Percentiles rank a stretch among this genome's conserved stretches.
phyloP scores from a whole-genome alignment of 202 grass and related monocot genomes.

The Brachypodium distachyon region DNA sequence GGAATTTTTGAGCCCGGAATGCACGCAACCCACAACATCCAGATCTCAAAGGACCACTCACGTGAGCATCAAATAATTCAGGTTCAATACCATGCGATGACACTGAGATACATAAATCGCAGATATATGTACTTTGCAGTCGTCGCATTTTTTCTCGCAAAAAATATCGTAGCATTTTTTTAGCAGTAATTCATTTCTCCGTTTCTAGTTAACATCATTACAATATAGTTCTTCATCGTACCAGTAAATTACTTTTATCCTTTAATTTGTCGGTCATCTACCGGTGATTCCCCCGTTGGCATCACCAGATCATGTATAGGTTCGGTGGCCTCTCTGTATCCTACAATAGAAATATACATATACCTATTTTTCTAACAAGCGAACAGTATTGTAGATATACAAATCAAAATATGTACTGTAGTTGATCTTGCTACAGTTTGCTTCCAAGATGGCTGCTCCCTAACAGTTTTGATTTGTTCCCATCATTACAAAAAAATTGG shows the following conservation, averaged over 20 bases:
- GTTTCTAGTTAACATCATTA: too few relatives aligned
- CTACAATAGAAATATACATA: neutral
- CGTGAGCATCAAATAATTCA: slow-evolving; percentile 3
- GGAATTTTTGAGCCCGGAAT: slow-evolving; percentile 31
- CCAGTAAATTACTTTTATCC: neutral
- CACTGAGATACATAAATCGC: neutral
- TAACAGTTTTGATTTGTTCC: slow-evolving; percentile 25
- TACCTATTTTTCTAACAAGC: neutral
- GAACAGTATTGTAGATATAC: neutral
- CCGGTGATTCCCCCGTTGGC: neutral
- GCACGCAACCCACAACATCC: slow-evolving; percentile 23
- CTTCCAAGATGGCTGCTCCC: slow-evolving; percentile 19
- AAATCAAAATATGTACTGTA: too few relatives aligned
- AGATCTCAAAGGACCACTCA: slow-evolving; percentile 34
- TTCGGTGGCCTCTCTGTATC: slow-evolving; percentile 20
- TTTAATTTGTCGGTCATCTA: slow-evolving; percentile 11
- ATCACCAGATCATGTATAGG: slow-evolving; percentile 11
- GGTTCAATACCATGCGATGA: neutral
- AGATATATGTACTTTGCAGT: neutral
- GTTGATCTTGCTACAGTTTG: neutral
- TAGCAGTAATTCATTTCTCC: too few relatives aligned
- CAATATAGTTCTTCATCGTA: neutral
- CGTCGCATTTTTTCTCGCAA: neutral
- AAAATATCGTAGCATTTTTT: too few relatives aligned
- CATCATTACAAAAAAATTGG: too few relatives aligned